Base-by-base conservation (phyloP, 306 rosid genomes). In the Biancaea sappan region DNA sequence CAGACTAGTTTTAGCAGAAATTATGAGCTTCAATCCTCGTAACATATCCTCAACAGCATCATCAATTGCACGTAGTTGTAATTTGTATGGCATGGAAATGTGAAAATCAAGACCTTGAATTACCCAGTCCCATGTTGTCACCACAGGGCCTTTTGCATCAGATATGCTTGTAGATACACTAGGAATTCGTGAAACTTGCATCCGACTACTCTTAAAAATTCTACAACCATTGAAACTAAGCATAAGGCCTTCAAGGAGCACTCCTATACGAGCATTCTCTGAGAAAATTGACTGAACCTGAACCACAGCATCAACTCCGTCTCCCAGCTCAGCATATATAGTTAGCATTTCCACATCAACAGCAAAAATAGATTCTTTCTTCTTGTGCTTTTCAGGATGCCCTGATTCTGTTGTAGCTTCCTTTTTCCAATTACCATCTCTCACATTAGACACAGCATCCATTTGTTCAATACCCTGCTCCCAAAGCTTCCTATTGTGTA, bases 231-330 rank as follows among this genome's bases (percentile, higher is more conserved):
- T 90, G 29, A 95, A 84, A 85, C 96, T 65, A 79, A 92, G 91
- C 67, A 85, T 75, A 61, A 95, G 95, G 67, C 99, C 99, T 90
- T 95, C 99, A 68, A 95, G 89, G 85, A 95, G 98, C 47, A 95
- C 83, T 73, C 99, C 99, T 66, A 95, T 92, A 35, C 89, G 83
- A 70, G 97, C 98, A 95, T 95, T 95, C 83, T 95, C 99, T 25
- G 99, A 92, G 89, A 95, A 95, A 81, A 95, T 90, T 41, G 99
- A 95, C 69, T 95, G 97, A 81, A 95, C 84, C 88, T 92, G 96
- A 79, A 95, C 89, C 86, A 87, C 46, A 54, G 91, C 90, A 61
- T 95, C 91, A 71, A 95, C 99, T 66, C 99, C 99, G 82, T 95
- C 99, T 77, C 97, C 99, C 74, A 84, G 87, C 76, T 84, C 92